Percentiles rank a stretch among this genome's conserved stretches.
Evolutionary conservation across 805 yeast species (phyloP).

Genomic region (Wickerhamiella australiensis): DNA sequence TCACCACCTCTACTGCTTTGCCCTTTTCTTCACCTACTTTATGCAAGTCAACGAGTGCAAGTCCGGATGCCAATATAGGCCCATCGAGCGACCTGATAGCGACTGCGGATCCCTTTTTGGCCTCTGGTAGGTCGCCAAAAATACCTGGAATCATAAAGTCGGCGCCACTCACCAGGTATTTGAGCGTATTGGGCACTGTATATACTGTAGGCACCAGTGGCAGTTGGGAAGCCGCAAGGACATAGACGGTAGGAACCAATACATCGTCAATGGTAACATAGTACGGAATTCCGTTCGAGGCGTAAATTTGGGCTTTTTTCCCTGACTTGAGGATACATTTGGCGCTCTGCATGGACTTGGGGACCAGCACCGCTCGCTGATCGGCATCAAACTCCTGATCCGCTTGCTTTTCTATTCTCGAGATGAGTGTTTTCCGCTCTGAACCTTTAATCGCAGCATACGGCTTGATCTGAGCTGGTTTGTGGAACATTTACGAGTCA

Average conservation of each 20-base stretch:
- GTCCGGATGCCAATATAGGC: constrained; percentile 19
- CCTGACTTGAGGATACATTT: constrained; percentile 42
- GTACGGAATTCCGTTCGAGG: constrained; percentile 50
- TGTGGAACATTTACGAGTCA: constrained; percentile 20
- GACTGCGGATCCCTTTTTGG: constrained; percentile 48
- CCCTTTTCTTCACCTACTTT: constrained; percentile 54
- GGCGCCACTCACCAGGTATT: constrained; percentile 65
- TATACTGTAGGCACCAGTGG: constrained; percentile 43
- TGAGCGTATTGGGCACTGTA: constrained; percentile 66
- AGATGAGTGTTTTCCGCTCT: constrained; percentile 50
- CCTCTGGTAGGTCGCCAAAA: constrained; percentile 43
- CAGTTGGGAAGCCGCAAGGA: constrained; percentile 59
- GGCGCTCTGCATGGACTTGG: constrained; percentile 49
- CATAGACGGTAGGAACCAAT: constrained; percentile 53
- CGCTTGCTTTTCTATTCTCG: constrained; percentile 34
- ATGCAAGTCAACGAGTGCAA: constrained; percentile 31
- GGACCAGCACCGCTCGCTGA: constrained; percentile 31
- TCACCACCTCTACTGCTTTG: constrained; percentile 64
- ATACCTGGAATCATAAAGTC: constrained; percentile 36
- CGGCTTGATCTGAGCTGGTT: constrained; percentile 42
- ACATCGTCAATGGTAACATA: constrained; percentile 44
- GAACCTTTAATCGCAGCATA: constrained; percentile 70
- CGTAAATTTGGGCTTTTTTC: constrained; percentile 50
- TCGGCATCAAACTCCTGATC: constrained; percentile 12
- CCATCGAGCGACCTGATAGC: constrained; percentile 51